These are phyloP conservation scores for Butyriboletus loyo DNA, from an alignment of 768 basidiomycete species.

Conservation along the genomic window DNA sequence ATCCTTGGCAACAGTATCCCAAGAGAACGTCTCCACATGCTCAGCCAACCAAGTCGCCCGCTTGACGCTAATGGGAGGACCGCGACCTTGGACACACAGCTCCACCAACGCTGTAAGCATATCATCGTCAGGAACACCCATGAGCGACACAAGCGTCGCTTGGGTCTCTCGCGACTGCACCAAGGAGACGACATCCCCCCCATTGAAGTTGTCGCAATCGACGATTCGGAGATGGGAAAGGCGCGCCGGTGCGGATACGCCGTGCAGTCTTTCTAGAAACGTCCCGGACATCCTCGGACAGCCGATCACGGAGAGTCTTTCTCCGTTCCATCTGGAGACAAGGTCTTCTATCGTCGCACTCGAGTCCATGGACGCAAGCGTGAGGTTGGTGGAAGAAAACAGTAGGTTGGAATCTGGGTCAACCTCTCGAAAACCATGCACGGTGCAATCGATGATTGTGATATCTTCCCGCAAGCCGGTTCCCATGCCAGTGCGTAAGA, in stretches of 20 bases:
- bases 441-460: conserved; percentile 2
- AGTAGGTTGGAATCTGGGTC: not conserved
- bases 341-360: conserved; percentile 2
- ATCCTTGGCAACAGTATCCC: conserved; percentile 10
- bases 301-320: not conserved
- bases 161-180: conserved; percentile 4
- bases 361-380: not conserved
- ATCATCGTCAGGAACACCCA: not conserved
- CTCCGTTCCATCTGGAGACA: conserved; percentile 5
- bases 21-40: conserved; percentile 6
- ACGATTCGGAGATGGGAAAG: conserved; percentile 2
- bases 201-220: conserved; percentile 8
- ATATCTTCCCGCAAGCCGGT: not conserved
- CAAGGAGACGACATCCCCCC: not conserved
- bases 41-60: conserved; percentile 4
- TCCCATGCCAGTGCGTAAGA: not conserved
- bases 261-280: conserved; percentile 1
- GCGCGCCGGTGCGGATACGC: not conserved
- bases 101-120: not conserved
- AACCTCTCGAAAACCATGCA: not conserved
- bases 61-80: conserved; percentile 2
- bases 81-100: conserved; percentile 1
- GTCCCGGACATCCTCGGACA: not conserved
- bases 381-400: conserved; percentile 1
- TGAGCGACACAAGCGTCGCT: conserved; percentile 2